These are phyloP conservation scores for Serendipita sp. DNA, from an alignment of 1,284 basidiomycete species.

Conservation along the genomic window DNA sequence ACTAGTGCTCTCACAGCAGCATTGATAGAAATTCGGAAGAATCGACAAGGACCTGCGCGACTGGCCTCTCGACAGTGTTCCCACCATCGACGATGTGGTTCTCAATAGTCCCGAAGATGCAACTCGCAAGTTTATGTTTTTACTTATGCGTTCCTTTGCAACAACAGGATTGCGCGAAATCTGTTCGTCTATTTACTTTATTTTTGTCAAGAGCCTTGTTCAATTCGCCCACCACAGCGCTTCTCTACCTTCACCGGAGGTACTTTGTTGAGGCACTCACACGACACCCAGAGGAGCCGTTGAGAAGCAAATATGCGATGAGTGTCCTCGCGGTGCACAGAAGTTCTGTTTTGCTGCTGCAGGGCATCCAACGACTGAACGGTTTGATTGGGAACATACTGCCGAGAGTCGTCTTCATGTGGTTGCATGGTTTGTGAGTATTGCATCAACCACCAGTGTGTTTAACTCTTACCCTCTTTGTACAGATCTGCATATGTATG, in stretches of 20 bases:
- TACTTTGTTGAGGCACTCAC: background rate
- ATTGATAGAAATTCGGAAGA: background rate
- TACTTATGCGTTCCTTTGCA: background rate
- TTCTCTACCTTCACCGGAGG: constrained; percentile 5
- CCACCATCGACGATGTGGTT: background rate
- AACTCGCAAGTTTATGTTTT: background rate
- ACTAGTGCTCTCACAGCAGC: background rate
- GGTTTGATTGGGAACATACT: background rate
- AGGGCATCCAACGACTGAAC: constrained; percentile 1
- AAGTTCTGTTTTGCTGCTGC: background rate
- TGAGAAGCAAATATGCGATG: constrained; percentile 6
- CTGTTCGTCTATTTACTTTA: background rate
- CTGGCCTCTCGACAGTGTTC: constrained; percentile 2
- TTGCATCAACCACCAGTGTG: no score
- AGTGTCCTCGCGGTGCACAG: constrained; percentile 7
- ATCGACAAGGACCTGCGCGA: background rate
- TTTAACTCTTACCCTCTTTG: background rate
- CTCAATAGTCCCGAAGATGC: background rate
- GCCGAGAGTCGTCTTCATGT: constrained; percentile 1
- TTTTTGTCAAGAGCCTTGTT: background rate
- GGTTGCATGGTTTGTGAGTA: constrained; percentile 3
- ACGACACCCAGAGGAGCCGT: background rate
- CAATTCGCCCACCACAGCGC: background rate
- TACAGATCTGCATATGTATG: background rate
- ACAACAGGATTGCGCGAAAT: constrained; percentile 2